Evolutionary conservation across 2,329 filamentous ascomycete species (phyloP).

Genomic region (Colletotrichum limetticola): DNA sequence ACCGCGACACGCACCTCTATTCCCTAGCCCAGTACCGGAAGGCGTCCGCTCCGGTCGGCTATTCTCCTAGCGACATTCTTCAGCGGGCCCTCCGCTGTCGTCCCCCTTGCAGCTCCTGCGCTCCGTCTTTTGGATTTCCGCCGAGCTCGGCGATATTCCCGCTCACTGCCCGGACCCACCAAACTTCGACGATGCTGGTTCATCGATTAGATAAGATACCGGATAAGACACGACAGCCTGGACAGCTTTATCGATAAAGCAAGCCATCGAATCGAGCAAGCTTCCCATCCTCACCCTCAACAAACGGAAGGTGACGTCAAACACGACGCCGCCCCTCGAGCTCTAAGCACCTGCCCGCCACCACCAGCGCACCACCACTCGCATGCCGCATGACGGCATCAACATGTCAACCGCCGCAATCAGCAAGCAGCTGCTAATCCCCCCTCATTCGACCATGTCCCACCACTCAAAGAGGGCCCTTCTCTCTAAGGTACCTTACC

Average conservation of each 20-base stretch:
- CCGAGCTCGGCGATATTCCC: not conserved
- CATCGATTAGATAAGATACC: not conserved
- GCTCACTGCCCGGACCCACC: not conserved
- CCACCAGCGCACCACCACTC: not conserved
- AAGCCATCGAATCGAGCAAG: not conserved
- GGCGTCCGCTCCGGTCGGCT: not conserved
- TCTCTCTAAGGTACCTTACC: not conserved
- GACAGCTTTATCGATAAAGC: slow-evolving; percentile 14
- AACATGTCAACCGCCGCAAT: slow-evolving; percentile 32
- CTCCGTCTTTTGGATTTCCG: not conserved
- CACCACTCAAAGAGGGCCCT: not conserved
- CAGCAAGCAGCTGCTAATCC: not conserved
- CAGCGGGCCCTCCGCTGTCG: not conserved
- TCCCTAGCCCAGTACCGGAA: not conserved
- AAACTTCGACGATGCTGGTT: not conserved
- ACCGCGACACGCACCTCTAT: not conserved
- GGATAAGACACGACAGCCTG: not conserved
- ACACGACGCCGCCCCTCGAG: not conserved
- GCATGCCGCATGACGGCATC: slow-evolving; percentile 30
- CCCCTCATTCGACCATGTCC: not conserved
- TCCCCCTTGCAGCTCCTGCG: not conserved
- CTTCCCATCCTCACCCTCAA: not conserved
- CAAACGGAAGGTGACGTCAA: slow-evolving; percentile 27
- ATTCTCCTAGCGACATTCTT: not conserved
- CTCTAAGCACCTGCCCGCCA: not conserved